Percentiles rank a stretch among this genome's conserved stretches.
Evolutionary conservation across 768 basidiomycete genomes (phyloP).

Genomic region (Rhodotorula taiwanensis): DNA sequence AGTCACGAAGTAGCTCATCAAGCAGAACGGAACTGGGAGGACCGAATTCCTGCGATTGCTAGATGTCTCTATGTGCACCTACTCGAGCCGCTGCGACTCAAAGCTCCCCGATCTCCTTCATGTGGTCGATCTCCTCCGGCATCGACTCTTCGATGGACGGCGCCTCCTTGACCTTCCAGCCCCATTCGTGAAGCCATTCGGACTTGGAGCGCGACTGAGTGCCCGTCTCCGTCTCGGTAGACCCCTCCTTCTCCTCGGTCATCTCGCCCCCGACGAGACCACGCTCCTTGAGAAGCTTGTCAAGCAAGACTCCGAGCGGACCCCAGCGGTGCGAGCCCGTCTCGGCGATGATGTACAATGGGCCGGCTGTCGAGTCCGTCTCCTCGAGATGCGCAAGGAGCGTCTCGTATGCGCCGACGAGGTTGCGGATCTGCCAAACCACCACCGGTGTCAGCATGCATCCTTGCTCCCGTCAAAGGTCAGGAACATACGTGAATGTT

Average conservation of each 20-base stretch:
- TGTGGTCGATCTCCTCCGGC: neutral
- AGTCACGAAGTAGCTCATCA: no score
- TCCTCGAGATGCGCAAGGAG: constrained; percentile 13
- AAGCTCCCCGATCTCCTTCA: neutral
- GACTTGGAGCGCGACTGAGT: neutral
- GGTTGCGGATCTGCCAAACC: constrained; percentile 10
- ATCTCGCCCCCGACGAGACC: neutral
- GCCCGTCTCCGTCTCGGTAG: neutral
- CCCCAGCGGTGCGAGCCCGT: constrained; percentile 9
- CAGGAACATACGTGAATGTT: constrained; percentile 31
- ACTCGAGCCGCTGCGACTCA: neutral
- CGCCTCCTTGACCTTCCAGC: constrained; percentile 2
- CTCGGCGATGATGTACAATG: constrained; percentile 15
- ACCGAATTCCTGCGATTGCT: no score
- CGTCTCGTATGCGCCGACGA: constrained; percentile 10
- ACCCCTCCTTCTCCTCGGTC: neutral
- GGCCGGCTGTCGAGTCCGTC: neutral
- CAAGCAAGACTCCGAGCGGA: neutral
- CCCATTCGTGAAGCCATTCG: constrained; percentile 8
- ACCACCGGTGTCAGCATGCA: no score
- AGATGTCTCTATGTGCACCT: no score
- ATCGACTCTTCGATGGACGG: neutral
- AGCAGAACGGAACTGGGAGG: no score
- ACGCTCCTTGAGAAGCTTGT: neutral
- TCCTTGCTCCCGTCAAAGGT: no score